Percentiles rank a stretch among this genome's conserved stretches.
phyloP scores from a whole-genome alignment of 345 rosid genomes.

The Eucalyptus rudis region DNA sequence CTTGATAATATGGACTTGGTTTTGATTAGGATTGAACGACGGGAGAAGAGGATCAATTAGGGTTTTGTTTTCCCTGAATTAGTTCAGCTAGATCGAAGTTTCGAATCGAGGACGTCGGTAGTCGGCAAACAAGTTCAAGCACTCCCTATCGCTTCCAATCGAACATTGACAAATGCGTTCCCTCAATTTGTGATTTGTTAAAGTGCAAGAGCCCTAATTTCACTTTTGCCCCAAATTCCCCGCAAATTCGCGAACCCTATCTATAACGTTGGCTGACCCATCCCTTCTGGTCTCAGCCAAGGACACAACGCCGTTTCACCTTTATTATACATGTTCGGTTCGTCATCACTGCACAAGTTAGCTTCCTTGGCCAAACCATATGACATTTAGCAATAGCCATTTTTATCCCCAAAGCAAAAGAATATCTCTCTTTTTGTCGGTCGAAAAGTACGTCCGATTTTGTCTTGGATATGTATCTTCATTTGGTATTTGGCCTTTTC shows the following conservation, averaged over 20 bases:
- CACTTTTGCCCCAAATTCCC: not conserved
- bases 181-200: not conserved
- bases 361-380: not conserved
- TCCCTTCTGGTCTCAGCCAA: not conserved
- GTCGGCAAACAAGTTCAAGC: not conserved
- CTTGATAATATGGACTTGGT: not conserved
- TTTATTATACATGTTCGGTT: not conserved
- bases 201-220: not conserved
- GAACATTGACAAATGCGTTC: not conserved
- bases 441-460: not conserved
- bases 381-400: not conserved
- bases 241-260: not conserved
- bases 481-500: not conserved
- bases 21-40: not conserved
- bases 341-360: not conserved
- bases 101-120: not conserved
- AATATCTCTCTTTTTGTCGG: not conserved
- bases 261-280: not conserved
- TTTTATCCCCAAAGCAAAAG: not conserved
- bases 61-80: not conserved
- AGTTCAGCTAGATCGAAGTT: not conserved
- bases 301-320: not conserved
- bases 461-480: not conserved
- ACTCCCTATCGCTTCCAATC: not conserved
- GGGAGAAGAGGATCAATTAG: not conserved